Base-by-base conservation (phyloP, 1,284 basidiomycete genomes). In the Ustilago bromivora region DNA sequence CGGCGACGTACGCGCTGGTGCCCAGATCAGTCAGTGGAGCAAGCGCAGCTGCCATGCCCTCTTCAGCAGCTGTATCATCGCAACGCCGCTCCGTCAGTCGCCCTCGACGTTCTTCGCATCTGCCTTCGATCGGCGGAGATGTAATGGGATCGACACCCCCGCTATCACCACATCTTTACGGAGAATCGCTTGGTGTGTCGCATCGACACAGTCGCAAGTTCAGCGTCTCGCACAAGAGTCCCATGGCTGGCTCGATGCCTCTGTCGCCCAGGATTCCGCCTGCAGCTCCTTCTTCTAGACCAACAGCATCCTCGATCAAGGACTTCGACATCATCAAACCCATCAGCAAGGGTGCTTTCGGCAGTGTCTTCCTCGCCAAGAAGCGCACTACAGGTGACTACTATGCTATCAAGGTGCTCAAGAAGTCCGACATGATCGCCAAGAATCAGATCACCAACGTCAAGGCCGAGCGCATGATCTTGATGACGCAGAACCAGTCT, bases 371-470 rank as follows among this genome's bases (percentile, higher is more conserved):
- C 87, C 90, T 99, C 43, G 94, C 97, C 38, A 97, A 96, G 89
- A 99, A 99, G 90, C 95, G 95, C 80, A 93, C 91, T 5, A 99
- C 97, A 0, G 97, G 97, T 61, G 97, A 99, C 87, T 98, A 98
- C 88, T 99, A 93, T 88, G 97, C 97, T 34, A 97, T 99, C 91
- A 99, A 99, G 88, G 95, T 98, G 38, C 88, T 99, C 81, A 98
- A 97, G 88, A 99, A 99, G 89, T 94, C 95, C 34, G 97, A 99
- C 88, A 99, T 99, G 97, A 98, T 99, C 85, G 95, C 97, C 55
- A 99, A 99, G 90, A 99, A 99, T 88, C 97, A 99, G 87, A 97
- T 99, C 87, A 99, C 97, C 64, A 99, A 99, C 85, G 96, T 99
- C 87, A 99, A 98, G 88, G 97, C 97, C 3, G 97, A 99, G 88